These are phyloP conservation scores for Fusarium nodosum DNA, from an alignment of 2,329 filamentous ascomycete species.

Conservation along the genomic window DNA sequence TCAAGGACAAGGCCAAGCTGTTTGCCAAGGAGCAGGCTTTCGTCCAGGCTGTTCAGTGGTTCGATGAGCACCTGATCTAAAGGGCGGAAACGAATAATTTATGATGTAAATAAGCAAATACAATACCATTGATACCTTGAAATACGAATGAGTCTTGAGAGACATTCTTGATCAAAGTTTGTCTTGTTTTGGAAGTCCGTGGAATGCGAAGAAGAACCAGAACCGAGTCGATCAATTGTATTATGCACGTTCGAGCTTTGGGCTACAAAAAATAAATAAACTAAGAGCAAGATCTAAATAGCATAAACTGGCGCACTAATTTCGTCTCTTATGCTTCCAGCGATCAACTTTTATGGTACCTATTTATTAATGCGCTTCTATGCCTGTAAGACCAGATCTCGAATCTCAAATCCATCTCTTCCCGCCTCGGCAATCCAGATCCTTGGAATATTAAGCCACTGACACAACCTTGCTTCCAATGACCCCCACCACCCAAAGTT, in stretches of 20 bases:
- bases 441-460: slow-evolving; percentile 37
- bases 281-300: too few species aligned
- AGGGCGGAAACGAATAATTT: background rate
- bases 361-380: background rate
- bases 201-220: background rate
- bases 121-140: background rate
- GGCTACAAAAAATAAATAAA: too few species aligned
- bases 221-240: background rate
- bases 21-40: slow-evolving; percentile 86
- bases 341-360: too few species aligned
- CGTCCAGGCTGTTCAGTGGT: slow-evolving; percentile 81
- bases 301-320: too few species aligned
- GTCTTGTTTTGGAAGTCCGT: slow-evolving; percentile 3
- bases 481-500: slow-evolving; percentile 35
- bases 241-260: too few species aligned
- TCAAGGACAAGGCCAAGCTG: slow-evolving; percentile 63
- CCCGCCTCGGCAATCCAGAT: slow-evolving; percentile 31
- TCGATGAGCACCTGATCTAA: slow-evolving; percentile 64
- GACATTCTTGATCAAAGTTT: slow-evolving; percentile 14
- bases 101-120: slow-evolving; percentile 3
- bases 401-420: slow-evolving; percentile 16
- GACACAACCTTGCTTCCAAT: slow-evolving; percentile 21
- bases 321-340: too few species aligned
- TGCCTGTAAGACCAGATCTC: slow-evolving; percentile 17
- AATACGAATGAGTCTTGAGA: background rate